Evolutionary conservation across 208 protist species (phyloP), one percentile per base, ranked within the genome.

Genomic region (Leishmania major): DNA sequence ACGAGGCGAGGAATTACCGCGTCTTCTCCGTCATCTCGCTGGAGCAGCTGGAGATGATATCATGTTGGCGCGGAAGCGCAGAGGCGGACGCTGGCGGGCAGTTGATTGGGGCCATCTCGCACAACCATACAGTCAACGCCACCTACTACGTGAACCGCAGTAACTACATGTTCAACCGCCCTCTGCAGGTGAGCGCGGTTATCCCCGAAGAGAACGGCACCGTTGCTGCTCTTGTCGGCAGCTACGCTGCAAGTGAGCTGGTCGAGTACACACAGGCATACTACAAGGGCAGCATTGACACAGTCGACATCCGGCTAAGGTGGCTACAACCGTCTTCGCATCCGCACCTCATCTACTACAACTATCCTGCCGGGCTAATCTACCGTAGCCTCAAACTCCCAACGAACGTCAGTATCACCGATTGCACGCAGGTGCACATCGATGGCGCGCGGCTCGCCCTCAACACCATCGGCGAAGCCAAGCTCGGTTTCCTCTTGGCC

Each of bases 311-410:
- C 73, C 74, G 74, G 6, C 51, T 55, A 17, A 22, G 60, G 35
- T 83, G 80, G 80, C n/a, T 51, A 1, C n/a, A 51, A 7, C 62
- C 70, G 15, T 1, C 43, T 4, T 59, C 60, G 1, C 22, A 70
- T 3, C 80, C 80, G 11, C 80, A 83, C 72, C 62, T 83, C 15
- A 51, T 83, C 47, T 67, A 75, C 72, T 83, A 67, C 64, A 83
- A 49, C 64, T 35, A 71, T 8, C 80, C 80, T 5, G 59, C 53
- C 22, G 45, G 74, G 1, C 55, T 75, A 6, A 49, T 83, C 64
- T 78, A 60, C 51, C 60, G 80, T n/a, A 72, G 80, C 10, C 64
- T 83, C n/a, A 49, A 57, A 4, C 72, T 83, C 2, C 62, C 73
- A 0, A 10, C 45, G 1, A 73, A 75, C 67, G 37, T 72, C 67